A percentile compares a stretch with the other conserved stretches of the same genome.
phyloP scores from a whole-genome alignment of 208 protist species.

The Leishmania amazonensis region DNA sequence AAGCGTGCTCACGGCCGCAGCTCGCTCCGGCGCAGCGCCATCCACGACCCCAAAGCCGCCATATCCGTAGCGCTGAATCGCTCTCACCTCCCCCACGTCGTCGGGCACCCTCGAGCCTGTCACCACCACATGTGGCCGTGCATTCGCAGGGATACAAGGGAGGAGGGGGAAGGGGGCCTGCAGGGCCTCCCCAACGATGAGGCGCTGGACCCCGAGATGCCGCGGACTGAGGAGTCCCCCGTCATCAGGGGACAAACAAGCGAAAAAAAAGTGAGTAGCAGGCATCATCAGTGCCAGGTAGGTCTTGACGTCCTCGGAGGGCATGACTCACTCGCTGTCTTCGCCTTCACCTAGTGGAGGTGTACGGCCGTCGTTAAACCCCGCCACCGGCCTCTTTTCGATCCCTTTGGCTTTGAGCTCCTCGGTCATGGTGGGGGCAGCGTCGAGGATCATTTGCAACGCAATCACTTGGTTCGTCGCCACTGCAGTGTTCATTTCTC shows the following conservation, averaged over 20 bases:
- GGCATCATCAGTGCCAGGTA: background rate
- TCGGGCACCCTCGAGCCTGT: background rate
- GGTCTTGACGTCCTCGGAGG: background rate
- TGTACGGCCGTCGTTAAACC: background rate
- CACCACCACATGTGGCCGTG: background rate
- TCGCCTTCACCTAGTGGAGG: background rate
- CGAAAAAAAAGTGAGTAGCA: background rate
- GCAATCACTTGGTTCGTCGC: constrained; percentile 59
- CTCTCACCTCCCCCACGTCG: background rate
- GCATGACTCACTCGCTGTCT: background rate
- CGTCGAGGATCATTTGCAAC: constrained; percentile 68
- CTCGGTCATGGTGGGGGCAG: constrained; percentile 8
- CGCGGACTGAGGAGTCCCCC: background rate
- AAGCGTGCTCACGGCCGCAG: background rate
- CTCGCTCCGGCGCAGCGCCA: background rate
- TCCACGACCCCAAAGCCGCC: no score
- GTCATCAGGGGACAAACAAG: background rate
- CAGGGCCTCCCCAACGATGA: no score
- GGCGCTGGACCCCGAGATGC: background rate
- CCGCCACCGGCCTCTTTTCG: background rate
- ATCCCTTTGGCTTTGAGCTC: background rate
- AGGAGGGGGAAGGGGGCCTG: no score
- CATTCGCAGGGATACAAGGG: background rate
- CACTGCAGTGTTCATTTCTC: constrained; percentile 60
- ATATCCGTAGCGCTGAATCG: background rate